Evolutionary conservation across 2,329 filamentous ascomycete species (phyloP).

Genomic region (Alternaria ethzedia): DNA sequence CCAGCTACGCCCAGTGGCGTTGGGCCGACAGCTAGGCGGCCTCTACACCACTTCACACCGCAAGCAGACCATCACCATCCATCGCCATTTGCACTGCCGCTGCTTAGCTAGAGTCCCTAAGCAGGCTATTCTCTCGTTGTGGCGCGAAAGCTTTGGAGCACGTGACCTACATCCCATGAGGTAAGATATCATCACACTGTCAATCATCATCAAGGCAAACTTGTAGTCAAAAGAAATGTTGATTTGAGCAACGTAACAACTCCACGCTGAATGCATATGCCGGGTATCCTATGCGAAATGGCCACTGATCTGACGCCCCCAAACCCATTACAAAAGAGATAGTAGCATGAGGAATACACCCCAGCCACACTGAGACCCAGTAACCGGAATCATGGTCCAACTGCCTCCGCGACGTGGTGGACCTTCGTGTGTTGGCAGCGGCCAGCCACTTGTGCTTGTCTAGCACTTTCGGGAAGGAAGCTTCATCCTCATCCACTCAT

Average conservation of each 20-base stretch:
- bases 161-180: not conserved
- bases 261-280: slow-evolving; percentile 12
- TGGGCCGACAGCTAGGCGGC: not conserved
- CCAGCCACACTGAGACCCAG: not conserved
- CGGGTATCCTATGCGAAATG: slow-evolving; percentile 14
- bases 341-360: slow-evolving; percentile 2
- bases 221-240: not conserved
- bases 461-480: slow-evolving; percentile 16
- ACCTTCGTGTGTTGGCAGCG: not conserved
- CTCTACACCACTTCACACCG: not conserved
- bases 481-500: slow-evolving; percentile 32
- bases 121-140: not conserved
- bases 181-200: not conserved
- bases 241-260: slow-evolving; percentile 1
- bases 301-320: slow-evolving; percentile 4
- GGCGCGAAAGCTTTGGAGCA: not conserved
- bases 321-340: slow-evolving; percentile 14
- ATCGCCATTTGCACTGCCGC: not conserved
- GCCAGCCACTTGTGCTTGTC: not conserved
- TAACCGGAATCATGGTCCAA: slow-evolving; percentile 5
- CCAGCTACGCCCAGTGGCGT: slow-evolving; percentile 4
- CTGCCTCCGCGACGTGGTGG: not conserved
- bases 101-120: not conserved
- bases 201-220: not conserved
- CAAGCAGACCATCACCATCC: not conserved